A percentile compares a stretch with the other conserved stretches of the same genome.
These are phyloP conservation scores for Crithidia fasciculata DNA, from an alignment of 208 protist genomes.

Conservation along the genomic window DNA sequence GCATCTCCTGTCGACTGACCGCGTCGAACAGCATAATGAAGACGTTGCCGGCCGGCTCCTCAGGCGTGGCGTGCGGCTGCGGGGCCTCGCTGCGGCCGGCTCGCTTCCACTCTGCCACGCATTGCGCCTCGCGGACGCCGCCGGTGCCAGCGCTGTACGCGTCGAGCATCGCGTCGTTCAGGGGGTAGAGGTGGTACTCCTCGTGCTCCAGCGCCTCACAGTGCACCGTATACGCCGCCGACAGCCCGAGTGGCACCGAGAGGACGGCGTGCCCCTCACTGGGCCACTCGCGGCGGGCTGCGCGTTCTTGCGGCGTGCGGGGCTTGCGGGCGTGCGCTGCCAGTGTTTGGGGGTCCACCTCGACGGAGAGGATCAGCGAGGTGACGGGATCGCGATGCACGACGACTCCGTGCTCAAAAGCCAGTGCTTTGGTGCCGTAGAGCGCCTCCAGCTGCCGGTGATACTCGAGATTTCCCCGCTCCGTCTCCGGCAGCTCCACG, in stretches of 20 bases:
- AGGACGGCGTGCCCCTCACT: conserved; percentile 25
- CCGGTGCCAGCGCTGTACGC: background rate
- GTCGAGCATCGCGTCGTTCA: conserved; percentile 12
- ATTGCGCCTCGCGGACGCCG: background rate
- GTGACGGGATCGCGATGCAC: conserved; percentile 40
- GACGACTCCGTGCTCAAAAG: conserved; percentile 26
- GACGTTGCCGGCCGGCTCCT: conserved; percentile 50
- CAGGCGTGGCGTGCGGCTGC: background rate
- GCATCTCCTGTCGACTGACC: conserved; percentile 60
- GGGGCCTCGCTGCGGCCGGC: background rate
- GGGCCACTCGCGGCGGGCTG: conserved; percentile 34
- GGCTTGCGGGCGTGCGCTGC: conserved; percentile 16
- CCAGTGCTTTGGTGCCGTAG: conserved; percentile 37
- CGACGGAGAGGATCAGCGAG: conserved; percentile 40
- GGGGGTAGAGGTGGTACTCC: conserved; percentile 61
- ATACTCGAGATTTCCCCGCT: conserved; percentile 29
- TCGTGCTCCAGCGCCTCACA: conserved; percentile 46
- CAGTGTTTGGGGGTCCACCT: conserved; percentile 38
- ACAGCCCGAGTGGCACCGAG: conserved; percentile 42
- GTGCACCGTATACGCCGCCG: conserved; percentile 52
- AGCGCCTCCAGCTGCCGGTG: conserved; percentile 40
- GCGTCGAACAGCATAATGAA: conserved; percentile 67
- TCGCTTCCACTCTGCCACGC: background rate
- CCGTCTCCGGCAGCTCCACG: conserved; percentile 27
- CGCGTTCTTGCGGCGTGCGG: conserved; percentile 20